Evolutionary conservation across 257 asterid genomes (phyloP).

Genomic region (Nicotiana obtusifolia): DNA sequence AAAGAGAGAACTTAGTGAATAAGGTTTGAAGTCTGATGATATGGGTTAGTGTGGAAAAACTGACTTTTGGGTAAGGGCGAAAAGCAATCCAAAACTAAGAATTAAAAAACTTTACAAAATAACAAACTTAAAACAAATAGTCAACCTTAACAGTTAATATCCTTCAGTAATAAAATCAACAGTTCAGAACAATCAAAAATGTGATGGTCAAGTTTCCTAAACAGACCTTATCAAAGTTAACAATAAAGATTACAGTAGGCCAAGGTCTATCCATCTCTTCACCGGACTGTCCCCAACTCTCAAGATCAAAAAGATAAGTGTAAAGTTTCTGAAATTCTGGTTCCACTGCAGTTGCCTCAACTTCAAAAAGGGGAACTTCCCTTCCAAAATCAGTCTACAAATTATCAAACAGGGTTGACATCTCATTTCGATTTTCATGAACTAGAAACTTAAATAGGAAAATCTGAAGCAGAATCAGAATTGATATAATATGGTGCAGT

Average conservation of each 20-base stretch:
- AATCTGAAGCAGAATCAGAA: slow-evolving; percentile 11
- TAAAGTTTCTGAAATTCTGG: slow-evolving; percentile 87
- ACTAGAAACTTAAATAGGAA: not conserved
- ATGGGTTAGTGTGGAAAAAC: not conserved
- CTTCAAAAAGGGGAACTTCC: slow-evolving; percentile 93
- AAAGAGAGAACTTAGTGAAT: not conserved
- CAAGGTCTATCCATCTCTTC: slow-evolving; percentile 78
- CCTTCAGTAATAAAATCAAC: slow-evolving; percentile 12
- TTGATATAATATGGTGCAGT: slow-evolving; percentile 17
- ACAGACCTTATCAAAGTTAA: slow-evolving; percentile 88
- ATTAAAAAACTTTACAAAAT: not conserved
- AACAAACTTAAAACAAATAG: not conserved
- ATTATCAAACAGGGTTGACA: slow-evolving; percentile 20
- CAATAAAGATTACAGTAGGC: slow-evolving; percentile 84
- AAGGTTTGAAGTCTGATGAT: not conserved
- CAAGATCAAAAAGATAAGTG: slow-evolving; percentile 78
- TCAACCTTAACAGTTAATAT: slow-evolving; percentile 6
- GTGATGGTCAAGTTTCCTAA: slow-evolving; percentile 17
- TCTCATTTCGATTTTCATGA: slow-evolving; percentile 17
- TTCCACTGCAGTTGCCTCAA: slow-evolving; percentile 84
- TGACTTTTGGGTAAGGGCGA: not conserved
- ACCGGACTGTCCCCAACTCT: slow-evolving; percentile 45
- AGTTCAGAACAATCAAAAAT: slow-evolving; percentile 8
- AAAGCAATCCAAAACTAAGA: not conserved
- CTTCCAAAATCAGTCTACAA: slow-evolving; percentile 86